Evolutionary conservation across 352 stramenopile genomes (phyloP).

Genomic region (Phytophthora citricola): DNA sequence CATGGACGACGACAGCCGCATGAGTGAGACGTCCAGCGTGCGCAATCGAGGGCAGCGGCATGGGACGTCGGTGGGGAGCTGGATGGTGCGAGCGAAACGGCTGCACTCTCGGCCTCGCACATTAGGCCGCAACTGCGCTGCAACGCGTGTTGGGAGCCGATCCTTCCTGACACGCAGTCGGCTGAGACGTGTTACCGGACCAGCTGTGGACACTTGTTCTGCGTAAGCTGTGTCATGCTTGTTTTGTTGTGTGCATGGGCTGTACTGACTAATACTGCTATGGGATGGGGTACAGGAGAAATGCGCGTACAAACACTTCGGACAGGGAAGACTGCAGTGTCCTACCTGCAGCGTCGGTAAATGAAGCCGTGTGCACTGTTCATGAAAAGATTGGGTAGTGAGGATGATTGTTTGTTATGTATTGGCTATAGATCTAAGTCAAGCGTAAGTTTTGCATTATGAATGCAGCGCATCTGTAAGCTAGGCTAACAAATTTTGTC

Average conservation of each 20-base stretch:
- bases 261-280: neutral
- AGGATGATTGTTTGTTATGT: neutral
- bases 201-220: slow-evolving; percentile 80
- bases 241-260: neutral
- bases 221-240: slow-evolving; percentile 29
- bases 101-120: slow-evolving; percentile 20
- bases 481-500: neutral
- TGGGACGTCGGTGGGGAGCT: slow-evolving; percentile 48
- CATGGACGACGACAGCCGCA: slow-evolving; percentile 68
- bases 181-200: slow-evolving; percentile 85
- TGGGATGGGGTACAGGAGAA: slow-evolving; percentile 61
- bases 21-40: slow-evolving; percentile 80
- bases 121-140: slow-evolving; percentile 74
- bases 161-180: slow-evolving; percentile 65
- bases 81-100: slow-evolving; percentile 42
- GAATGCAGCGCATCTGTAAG: neutral
- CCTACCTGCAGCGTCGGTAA: slow-evolving; percentile 65
- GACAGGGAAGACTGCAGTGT: slow-evolving; percentile 64
- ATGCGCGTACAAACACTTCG: slow-evolving; percentile 88
- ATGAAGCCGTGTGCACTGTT: too few species aligned
- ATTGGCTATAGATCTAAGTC: slow-evolving; percentile 49
- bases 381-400: neutral
- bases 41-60: slow-evolving; percentile 47
- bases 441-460: slow-evolving; percentile 38
- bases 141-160: slow-evolving; percentile 79